These are phyloP conservation scores for Lathyrus sativus DNA, from an alignment of 306 rosid species.

Conservation along the genomic window DNA sequence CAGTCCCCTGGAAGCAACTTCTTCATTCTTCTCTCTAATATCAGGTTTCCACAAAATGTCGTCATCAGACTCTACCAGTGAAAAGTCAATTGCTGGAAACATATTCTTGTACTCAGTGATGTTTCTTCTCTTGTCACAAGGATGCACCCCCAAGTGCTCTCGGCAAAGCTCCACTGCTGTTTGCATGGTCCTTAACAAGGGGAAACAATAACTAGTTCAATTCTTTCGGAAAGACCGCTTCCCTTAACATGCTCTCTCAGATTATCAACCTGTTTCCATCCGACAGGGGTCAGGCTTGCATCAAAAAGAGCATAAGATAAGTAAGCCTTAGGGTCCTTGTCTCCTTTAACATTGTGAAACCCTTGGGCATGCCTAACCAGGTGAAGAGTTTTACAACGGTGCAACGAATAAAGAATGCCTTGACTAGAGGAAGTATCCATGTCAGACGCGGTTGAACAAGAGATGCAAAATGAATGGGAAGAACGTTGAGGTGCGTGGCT, in stretches of 20 bases:
- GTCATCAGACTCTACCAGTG: conserved; percentile 75
- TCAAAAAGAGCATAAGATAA: conserved; percentile 75
- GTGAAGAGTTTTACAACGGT: conserved; percentile 73
- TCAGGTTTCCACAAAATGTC: conserved; percentile 85
- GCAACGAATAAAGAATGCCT: conserved; percentile 56
- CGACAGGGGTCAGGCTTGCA: conserved; percentile 84
- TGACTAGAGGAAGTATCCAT: conserved; percentile 53
- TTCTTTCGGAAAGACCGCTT: conserved; percentile 60
- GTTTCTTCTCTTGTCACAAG: conserved; percentile 91
- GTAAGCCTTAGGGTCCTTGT: conserved; percentile 62
- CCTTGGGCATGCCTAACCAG: conserved; percentile 99
- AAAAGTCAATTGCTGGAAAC: conserved; percentile 93
- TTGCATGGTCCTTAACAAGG: conserved; percentile 99
- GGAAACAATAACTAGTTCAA: conserved; percentile 77
- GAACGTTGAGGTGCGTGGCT: conserved; percentile 30
- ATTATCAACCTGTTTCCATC: conserved; percentile 93
- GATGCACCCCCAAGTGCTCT: conserved; percentile 92
- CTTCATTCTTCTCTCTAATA: conserved; percentile 70
- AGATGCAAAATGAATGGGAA: conserved; percentile 33
- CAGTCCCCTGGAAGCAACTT: conserved; percentile 79
- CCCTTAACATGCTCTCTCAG: conserved; percentile 77
- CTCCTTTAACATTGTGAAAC: conserved; percentile 84
- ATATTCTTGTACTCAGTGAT: conserved; percentile 64
- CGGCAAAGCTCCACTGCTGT: conserved; percentile 96
- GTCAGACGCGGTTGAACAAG: conserved; percentile 46